Base-by-base conservation (phyloP, 495 filamentous ascomycete genomes). In the Oleoguttula mirabilis region DNA sequence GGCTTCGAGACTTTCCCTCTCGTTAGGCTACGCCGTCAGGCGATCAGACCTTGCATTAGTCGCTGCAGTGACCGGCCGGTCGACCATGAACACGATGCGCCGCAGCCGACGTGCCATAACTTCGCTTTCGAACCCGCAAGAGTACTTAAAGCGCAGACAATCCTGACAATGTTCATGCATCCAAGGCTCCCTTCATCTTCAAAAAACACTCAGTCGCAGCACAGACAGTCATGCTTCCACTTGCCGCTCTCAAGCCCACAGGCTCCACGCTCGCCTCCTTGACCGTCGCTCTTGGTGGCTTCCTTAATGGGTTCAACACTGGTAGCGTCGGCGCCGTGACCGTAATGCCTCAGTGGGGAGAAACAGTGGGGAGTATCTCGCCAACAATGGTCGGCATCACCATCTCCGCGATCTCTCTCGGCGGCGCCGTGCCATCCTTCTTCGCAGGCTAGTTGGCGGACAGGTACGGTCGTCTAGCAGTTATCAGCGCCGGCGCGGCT, bases 361-460 rank as follows among this genome's bases (percentile, higher is more conserved):
- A 52, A 5, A 55, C 61, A 8, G 66, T 81, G 32, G 72, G 76
- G 1, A 49, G 54, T 19, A 64, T 74, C 27, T 72, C 75, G 1
- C 61, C 77, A 3, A 66, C 64, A 0, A 57, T 77, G 31, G 68
- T 72, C 34, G 77, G 77, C 1, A 60, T 80, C 14, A 68, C 74
- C 3, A 75, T 82, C 19, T 82, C 79, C 2, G 66, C 69, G 7
- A 76, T 82, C 39, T 59, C 82, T 39, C 64, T 83, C 17, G 68
- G 76, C 6, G 79, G 72, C 10, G 71, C 77, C 0, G 37, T 77
- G 0, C 70, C 76, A 0, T 76, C 73, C 0, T 63, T 81, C 41
- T 77, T 79, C 37, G 73, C 75, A 0, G 79, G 79, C 0, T 63
- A 72, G 43, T 51, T 80, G 4, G 75, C 79, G 3, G 73, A 83